Base-by-base conservation (phyloP, 345 rosid genomes). In the Angophora floribunda region DNA sequence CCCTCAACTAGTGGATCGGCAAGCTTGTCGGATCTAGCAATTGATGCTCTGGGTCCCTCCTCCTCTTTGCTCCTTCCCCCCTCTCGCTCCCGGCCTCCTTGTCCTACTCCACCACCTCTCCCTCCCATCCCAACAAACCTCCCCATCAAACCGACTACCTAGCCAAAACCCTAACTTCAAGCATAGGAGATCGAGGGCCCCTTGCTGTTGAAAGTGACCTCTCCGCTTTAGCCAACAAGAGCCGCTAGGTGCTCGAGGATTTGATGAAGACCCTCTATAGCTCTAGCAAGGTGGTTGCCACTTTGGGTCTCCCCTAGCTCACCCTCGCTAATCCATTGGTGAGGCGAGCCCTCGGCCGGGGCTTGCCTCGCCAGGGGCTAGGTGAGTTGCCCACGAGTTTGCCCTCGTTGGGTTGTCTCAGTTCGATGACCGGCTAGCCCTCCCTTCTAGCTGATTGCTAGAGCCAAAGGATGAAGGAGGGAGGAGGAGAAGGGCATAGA, bases 121-220 rank as follows among this genome's bases (percentile, higher is more conserved):
- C 65, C 13, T 24, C 52, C 86, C 11, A 49, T 84, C 11, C 90
- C 6, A 91, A 88, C n/a, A 41, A 88, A 9, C 91, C 89, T 70
- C 53, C 95, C 26, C 65, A 89, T 14, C 80, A n/a, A 11, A 89
- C 67, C 8, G 30, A 87, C 41, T 88, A 90, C 94, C 94, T 6
- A 95, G 92, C 87, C 89, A 93, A 88, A 95, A 92, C 90, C 92
- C 93, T 6, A 91, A 94, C 86, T 94, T 95, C 94, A 95, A 96
- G 93, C 98, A 96, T 93, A 96, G 86, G 99, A 97, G 90, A 96
- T 97, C 90, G 98, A 96, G 88, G 99, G 99, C 2, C 97, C 98
- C 3, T n/a, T n/a, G 96, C 99, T 0, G 98, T 95, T 28, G 99
- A 96, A 53, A 94, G 99, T 24, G 98, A 97, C 90, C 86, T 94